A percentile compares a stretch with the other conserved stretches of the same genome.
phyloP scores from a whole-genome alignment of 2,329 filamentous ascomycete genomes.

The Talaromyces amestolkiae region DNA sequence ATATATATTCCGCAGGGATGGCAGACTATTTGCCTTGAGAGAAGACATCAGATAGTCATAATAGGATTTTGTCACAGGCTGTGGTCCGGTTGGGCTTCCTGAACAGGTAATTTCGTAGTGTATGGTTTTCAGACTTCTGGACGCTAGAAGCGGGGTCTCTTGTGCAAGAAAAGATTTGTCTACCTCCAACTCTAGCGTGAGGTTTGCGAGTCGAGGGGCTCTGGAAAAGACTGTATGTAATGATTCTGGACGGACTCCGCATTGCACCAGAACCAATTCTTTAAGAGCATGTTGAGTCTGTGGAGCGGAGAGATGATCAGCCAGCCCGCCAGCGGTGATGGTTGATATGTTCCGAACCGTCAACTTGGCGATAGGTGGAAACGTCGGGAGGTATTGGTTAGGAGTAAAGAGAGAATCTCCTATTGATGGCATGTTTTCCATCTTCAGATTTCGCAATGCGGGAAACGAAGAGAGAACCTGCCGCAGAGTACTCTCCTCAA shows the following conservation, averaged over 20 bases:
- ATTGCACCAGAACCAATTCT: constrained; percentile 68
- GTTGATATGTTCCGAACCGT: constrained; percentile 68
- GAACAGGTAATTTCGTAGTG: constrained; percentile 74
- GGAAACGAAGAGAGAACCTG: constrained; percentile 67
- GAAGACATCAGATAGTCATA: constrained; percentile 85
- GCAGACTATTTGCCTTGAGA: constrained; percentile 71
- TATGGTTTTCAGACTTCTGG: constrained; percentile 66
- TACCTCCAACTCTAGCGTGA: constrained; percentile 59
- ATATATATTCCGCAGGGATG: constrained; percentile 72
- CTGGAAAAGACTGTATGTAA: constrained; percentile 44
- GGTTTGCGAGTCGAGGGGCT: constrained; percentile 42
- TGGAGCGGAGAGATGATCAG: constrained; percentile 62
- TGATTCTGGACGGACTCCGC: constrained; percentile 56
- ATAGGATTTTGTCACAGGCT: constrained; percentile 59
- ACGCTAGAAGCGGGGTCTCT: constrained; percentile 62
- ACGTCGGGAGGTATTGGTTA: constrained; percentile 64
- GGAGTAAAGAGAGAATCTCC: constrained; percentile 73
- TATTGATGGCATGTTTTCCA: constrained; percentile 67
- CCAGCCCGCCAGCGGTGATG: constrained; percentile 69
- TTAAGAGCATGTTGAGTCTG: constrained; percentile 61
- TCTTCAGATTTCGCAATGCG: constrained; percentile 69
- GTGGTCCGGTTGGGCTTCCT: constrained; percentile 57
- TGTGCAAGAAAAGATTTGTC: constrained; percentile 56
- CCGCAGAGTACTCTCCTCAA: constrained; percentile 54
- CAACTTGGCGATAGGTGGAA: constrained; percentile 72